A percentile compares a stretch with the other conserved stretches of the same genome.
Evolutionary conservation across 106 monocot species (phyloP).

Genomic region (Allium cepa): DNA sequence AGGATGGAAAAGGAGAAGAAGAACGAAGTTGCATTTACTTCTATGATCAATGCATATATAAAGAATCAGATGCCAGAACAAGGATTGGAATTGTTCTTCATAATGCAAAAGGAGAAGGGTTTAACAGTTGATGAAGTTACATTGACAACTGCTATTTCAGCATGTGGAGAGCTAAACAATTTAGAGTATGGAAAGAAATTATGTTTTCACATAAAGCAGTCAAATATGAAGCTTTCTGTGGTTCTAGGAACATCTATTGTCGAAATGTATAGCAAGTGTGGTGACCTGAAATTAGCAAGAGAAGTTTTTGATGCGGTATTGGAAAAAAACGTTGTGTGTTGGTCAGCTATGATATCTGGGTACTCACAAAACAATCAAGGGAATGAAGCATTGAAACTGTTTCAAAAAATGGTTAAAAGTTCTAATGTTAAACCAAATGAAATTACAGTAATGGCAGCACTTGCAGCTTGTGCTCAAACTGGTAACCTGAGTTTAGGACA

Average conservation of each 20-base stretch:
- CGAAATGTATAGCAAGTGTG: slow-evolving; percentile 62
- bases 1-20: slow-evolving; percentile 23
- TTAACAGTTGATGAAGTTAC: slow-evolving; percentile 21
- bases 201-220: slow-evolving; percentile 18
- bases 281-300: slow-evolving; percentile 28
- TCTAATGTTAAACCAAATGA: slow-evolving; percentile 18
- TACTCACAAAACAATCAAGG: slow-evolving; percentile 16
- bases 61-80: slow-evolving; percentile 18
- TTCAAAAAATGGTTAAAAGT: slow-evolving; percentile 16
- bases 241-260: slow-evolving; percentile 43
- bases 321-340: slow-evolving; percentile 24
- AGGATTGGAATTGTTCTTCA: slow-evolving; percentile 28
- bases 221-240: slow-evolving; percentile 16
- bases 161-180: slow-evolving; percentile 26
- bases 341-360: slow-evolving; percentile 35
- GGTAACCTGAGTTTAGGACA: slow-evolving; percentile 23
- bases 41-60: slow-evolving; percentile 34
- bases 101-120: slow-evolving; percentile 16
- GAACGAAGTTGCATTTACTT: slow-evolving; percentile 40
- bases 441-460: slow-evolving; percentile 22
- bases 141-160: slow-evolving; percentile 28
- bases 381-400: slow-evolving; percentile 22
- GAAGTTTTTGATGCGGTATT: slow-evolving; percentile 35
- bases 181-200: slow-evolving; percentile 24
- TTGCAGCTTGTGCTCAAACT: slow-evolving; percentile 31